Base-by-base conservation (phyloP, 495 filamentous ascomycete genomes). In the Neurospora cerealis region DNA sequence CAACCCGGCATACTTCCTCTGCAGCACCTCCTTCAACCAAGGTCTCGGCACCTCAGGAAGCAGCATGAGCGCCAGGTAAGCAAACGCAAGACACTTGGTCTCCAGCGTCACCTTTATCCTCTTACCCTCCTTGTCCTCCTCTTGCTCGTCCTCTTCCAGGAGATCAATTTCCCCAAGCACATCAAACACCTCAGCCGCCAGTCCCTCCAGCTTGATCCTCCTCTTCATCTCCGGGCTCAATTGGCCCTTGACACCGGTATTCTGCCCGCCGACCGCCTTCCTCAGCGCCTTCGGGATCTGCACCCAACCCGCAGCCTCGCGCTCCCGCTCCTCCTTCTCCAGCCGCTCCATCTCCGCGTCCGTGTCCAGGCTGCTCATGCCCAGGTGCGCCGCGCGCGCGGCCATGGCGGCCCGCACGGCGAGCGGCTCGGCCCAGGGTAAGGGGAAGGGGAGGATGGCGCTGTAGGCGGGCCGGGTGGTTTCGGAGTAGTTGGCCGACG, bases 391-490 rank as follows among this genome's bases (percentile, higher is more conserved):
- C n/a, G 92, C 94, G 70, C 91, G 88, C 21, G 80, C 74, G 78
- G 91, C 88, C 62, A 93, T 93, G 69, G 89, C 83, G 46, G 88
- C 81, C 72, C 93, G 92, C 36, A 90, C 82, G 72, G 85, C 83
- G 5, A 90, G 90, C 4, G 92, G 93, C 24, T 93, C 87, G 69
- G 90, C 91, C 88, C 93, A 98, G 78, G 92, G 91, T 70, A 91
- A 87, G 10, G 96, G 93, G 85, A 94, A 94, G 28, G 91, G 90
- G 39, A 97, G 89, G 73, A 97, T 87, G 5, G 83, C 80, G 72
- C 89, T 90, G 83, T 92, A 95, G 40, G 93, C 89, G 10, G 93
- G 92, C 9, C 92, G 89, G 41, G 93, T 97, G 44, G 85, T 80
- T 69, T 82, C 78, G 73, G 87, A 85, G 86, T 94, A 99, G 83